These are phyloP conservation scores for Lenzites betulinus DNA, from an alignment of 768 basidiomycete species.

Conservation along the genomic window DNA sequence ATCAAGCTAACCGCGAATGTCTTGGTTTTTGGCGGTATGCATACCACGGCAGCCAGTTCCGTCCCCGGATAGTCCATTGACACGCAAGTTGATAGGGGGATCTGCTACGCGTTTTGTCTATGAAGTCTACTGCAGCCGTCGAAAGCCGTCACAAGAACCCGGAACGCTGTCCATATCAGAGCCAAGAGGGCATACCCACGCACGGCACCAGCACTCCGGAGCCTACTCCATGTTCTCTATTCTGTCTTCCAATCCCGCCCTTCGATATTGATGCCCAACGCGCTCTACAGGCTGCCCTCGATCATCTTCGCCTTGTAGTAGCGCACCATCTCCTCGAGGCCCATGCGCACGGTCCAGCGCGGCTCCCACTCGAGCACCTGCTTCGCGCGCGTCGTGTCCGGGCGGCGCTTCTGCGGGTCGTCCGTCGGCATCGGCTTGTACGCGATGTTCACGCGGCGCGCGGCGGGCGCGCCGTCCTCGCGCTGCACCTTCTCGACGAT, in stretches of 20 bases:
- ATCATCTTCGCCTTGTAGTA: constrained; percentile 91
- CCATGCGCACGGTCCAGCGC: constrained; percentile 90
- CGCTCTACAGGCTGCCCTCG: constrained; percentile 71
- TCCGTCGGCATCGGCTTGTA: constrained; percentile 85
- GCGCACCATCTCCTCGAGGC: constrained; percentile 91
- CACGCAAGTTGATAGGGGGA: neutral
- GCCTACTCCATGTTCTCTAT: too few species aligned
- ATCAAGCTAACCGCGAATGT: too few species aligned
- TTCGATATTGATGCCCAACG: neutral
- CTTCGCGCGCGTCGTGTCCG: constrained; percentile 92
- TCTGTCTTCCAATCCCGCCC: neutral
- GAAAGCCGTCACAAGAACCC: neutral
- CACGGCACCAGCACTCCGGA: neutral
- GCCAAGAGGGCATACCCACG: neutral
- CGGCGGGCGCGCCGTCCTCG: constrained; percentile 64
- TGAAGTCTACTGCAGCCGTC: constrained; percentile 5
- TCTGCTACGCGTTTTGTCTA: constrained; percentile 4
- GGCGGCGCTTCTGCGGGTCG: constrained; percentile 92
- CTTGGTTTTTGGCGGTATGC: too few species aligned
- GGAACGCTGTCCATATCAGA: constrained; percentile 7
- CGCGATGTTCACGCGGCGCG: constrained; percentile 63
- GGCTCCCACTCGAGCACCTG: constrained; percentile 87
- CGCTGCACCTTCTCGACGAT: constrained; percentile 92
- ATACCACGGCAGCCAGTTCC: too few species aligned
- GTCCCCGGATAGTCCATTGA: too few species aligned